These are phyloP conservation scores for Mycena rosella DNA, from an alignment of 768 basidiomycete species.

Conservation along the genomic window DNA sequence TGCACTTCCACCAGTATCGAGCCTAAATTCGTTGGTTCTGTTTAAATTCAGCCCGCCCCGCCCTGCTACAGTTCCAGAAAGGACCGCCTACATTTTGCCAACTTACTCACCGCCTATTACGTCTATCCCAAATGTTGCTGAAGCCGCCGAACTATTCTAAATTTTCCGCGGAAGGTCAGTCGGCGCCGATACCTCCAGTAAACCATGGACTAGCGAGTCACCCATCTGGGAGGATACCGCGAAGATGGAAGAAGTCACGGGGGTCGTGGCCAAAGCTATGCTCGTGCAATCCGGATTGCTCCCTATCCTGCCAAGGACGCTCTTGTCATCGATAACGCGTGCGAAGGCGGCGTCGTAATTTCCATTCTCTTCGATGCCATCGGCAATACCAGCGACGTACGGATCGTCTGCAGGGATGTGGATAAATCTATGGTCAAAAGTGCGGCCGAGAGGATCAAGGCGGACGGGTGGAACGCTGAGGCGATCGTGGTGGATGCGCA, in stretches of 20 bases:
- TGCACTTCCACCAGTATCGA: too few species aligned
- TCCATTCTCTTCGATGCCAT: conserved; percentile 13
- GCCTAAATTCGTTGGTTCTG: too few species aligned
- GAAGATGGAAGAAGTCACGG: conserved; percentile 30
- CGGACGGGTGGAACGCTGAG: conserved; percentile 28
- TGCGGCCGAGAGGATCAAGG: conserved; percentile 15
- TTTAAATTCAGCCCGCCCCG: too few species aligned
- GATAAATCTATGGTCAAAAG: conserved; percentile 20
- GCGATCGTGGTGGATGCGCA: conserved; percentile 23
- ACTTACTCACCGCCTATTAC: too few species aligned
- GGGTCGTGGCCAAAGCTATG: conserved; percentile 8
- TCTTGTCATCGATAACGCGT: conserved; percentile 28
- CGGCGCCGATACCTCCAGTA: too few species aligned
- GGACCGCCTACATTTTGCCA: too few species aligned
- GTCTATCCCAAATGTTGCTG: too few species aligned
- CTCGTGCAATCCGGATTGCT: conserved; percentile 20
- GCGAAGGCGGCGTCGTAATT: conserved; percentile 15
- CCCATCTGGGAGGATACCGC: conserved; percentile 10
- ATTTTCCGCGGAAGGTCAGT: too few species aligned
- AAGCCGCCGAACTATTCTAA: too few species aligned
- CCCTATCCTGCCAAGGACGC: conserved; percentile 18
- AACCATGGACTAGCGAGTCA: too few species aligned
- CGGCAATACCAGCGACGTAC: conserved; percentile 4
- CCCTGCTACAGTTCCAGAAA: too few species aligned
- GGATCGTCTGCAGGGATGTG: conserved; percentile 17